Base-by-base conservation (phyloP, 768 basidiomycete genomes). In the Suillus placidus region DNA sequence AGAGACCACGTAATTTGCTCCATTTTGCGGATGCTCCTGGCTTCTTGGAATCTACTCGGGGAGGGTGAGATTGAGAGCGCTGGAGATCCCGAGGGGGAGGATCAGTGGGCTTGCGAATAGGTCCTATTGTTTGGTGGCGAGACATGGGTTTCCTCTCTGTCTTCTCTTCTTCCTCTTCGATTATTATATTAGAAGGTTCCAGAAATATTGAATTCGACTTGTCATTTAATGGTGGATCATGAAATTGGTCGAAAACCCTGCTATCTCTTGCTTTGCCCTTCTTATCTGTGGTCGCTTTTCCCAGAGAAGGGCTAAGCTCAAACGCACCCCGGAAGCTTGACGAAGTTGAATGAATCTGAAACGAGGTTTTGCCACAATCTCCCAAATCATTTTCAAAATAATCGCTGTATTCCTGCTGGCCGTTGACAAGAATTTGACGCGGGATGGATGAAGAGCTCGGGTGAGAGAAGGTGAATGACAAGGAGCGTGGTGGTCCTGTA, bases 401-500 rank as follows among this genome's bases (percentile, higher is more conserved):
- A 4, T 70, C 68, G 20, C 69, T 72, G 35, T 72, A 74, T 52
- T 78, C 70, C 54, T 68, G 73, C 32, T 70, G 74, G 61, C 70
- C 71, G 43, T 73, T 73, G 34, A 71, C 65, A 12, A 70, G 72
- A 3, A 77, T 56, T 67, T 52, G 70, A 64, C 51, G 71, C 71
- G 34, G 82, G 77, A 67, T 61, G 13, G 69, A 45, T 9, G 77
- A 75, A 1, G 87, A 83, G 23, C 73, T 76, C 2, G 86, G 80
- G 38, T 83, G 76, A 9, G 86, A 82, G 70, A 88, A 88, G 35
- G 84, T 83, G 72, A 86, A 89, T 3, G 89, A 90, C 34, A 92
- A 79, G 0, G 91, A 90, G 47, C 91, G 83, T 5, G 91, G 91
- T 38, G 90, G 89, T 14, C 91, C 91, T 5, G 90, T 92, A 61